Conservation (phyloP, 176 grass and related monocot genomes). For the Panicum miliaceum region DNA sequence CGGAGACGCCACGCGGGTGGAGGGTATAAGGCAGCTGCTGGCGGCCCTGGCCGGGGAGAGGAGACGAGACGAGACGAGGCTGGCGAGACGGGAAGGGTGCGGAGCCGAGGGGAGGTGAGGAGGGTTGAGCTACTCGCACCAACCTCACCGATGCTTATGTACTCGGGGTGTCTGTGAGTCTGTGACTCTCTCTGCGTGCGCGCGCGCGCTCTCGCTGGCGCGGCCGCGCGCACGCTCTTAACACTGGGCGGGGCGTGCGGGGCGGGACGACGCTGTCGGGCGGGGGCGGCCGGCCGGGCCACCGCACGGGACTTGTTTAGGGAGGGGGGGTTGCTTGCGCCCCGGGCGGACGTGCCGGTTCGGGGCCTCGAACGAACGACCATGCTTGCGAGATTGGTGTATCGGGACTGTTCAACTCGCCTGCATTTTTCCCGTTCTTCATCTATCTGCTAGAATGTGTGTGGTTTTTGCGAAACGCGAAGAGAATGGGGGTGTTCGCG, state of each 20-base stretch:
- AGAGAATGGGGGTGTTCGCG: not conserved
- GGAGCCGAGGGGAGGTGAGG: conserved; percentile 22
- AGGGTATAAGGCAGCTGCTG: not conserved
- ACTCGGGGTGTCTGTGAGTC: not conserved
- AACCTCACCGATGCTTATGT: conserved; percentile 42
- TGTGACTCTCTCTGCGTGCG: not conserved
- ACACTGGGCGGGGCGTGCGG: conserved; percentile 6
- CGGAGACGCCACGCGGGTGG: conserved; percentile 24
- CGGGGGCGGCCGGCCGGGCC: not conserved
- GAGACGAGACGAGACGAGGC: not conserved
- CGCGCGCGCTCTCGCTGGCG: no score
- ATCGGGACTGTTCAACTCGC: conserved; percentile 29
- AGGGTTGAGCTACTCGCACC: conserved; percentile 80
- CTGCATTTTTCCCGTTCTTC: not conserved
- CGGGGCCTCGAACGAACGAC: not conserved
- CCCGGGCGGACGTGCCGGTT: conserved; percentile 19
- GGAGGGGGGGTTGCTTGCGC: conserved; percentile 17
- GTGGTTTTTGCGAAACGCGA: not conserved
- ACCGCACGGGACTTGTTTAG: conserved; percentile 43
- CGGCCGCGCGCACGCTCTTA: conserved; percentile 13
- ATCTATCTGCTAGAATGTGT: no score
- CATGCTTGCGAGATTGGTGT: conserved; percentile 40
- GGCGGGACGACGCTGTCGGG: conserved; percentile 8
- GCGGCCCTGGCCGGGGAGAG: not conserved
- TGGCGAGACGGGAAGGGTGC: not conserved